Conservation (phyloP, 2,329 filamentous ascomycete genomes). For the Aspergillus sp. region DNA sequence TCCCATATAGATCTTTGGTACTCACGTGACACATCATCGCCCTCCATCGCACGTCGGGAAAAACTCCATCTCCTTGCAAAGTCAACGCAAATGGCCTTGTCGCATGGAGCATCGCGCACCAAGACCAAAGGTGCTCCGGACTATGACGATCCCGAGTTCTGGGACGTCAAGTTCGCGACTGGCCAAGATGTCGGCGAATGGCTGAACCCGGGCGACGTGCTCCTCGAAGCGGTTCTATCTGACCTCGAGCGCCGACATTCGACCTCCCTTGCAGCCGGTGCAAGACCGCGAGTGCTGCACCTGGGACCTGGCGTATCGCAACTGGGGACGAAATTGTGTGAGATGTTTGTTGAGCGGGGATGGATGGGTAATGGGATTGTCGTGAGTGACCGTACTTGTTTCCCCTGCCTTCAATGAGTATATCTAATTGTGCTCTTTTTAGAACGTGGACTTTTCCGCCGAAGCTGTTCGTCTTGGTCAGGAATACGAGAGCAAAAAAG, state of each 20-base stretch:
- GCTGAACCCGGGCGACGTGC: slow-evolving; percentile 29
- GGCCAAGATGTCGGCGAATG: slow-evolving; percentile 34
- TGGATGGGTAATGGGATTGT: slow-evolving; percentile 29
- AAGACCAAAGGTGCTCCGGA: slow-evolving; percentile 25
- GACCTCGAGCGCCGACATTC: slow-evolving; percentile 15
- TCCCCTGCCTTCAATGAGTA: not conserved
- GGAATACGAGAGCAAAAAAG: slow-evolving; percentile 15
- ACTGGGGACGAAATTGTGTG: slow-evolving; percentile 25
- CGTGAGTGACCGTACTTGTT: slow-evolving; percentile 16
- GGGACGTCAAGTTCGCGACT: slow-evolving; percentile 30
- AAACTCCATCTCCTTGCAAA: too few species aligned
- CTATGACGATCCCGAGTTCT: slow-evolving; percentile 29
- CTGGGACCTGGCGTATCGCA: slow-evolving; percentile 30
- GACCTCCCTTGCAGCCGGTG: not conserved
- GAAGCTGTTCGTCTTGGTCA: slow-evolving; percentile 32
- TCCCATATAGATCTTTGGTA: too few species aligned
- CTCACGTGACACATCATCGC: too few species aligned
- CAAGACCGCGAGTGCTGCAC: slow-evolving; percentile 24
- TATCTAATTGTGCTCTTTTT: not conserved
- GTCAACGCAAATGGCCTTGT: too few species aligned
- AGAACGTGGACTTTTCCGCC: slow-evolving; percentile 34
- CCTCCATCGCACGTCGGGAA: too few species aligned
- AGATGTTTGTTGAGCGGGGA: slow-evolving; percentile 17
- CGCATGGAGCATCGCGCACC: slow-evolving; percentile 7
- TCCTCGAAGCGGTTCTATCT: slow-evolving; percentile 22